phyloP scores from a whole-genome alignment of 75 land plant species.

The Cunninghamia lanceolata region DNA sequence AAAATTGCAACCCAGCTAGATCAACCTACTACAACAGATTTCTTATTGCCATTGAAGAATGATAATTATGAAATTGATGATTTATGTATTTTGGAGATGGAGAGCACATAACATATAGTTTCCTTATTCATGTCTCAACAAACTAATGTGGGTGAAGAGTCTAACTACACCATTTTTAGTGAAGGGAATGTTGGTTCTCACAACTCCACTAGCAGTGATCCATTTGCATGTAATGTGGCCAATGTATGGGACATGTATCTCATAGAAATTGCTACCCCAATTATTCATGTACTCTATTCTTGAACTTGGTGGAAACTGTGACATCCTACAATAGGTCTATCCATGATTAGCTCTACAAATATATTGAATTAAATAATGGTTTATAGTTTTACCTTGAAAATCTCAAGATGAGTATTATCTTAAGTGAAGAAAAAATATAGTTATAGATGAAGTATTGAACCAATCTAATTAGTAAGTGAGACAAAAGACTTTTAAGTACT shows the following conservation, averaged over 20 bases:
- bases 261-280: conserved; percentile 17
- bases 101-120: conserved; percentile 28
- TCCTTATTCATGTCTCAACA: conserved; percentile 13
- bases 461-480: too few species aligned
- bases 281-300: conserved; percentile 10
- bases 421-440: too few species aligned
- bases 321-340: conserved; percentile 10
- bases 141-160: not conserved
- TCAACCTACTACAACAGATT: conserved; percentile 18
- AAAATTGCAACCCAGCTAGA: conserved; percentile 26
- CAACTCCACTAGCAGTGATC: not conserved
- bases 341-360: conserved; percentile 31
- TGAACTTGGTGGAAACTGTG: conserved; percentile 15
- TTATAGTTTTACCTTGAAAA: too few species aligned
- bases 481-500: too few species aligned
- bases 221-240: not conserved
- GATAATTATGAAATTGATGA: not conserved
- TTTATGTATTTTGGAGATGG: conserved; percentile 2
- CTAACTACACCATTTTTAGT: not conserved
- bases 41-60: conserved; percentile 14
- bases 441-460: too few species aligned
- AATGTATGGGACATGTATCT: conserved; percentile 40
- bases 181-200: not conserved
- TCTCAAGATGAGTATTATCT: too few species aligned
- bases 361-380: conserved; percentile 14